These are phyloP conservation scores for Pichia cabralensis DNA, from an alignment of 805 yeast species.

Conservation along the genomic window DNA sequence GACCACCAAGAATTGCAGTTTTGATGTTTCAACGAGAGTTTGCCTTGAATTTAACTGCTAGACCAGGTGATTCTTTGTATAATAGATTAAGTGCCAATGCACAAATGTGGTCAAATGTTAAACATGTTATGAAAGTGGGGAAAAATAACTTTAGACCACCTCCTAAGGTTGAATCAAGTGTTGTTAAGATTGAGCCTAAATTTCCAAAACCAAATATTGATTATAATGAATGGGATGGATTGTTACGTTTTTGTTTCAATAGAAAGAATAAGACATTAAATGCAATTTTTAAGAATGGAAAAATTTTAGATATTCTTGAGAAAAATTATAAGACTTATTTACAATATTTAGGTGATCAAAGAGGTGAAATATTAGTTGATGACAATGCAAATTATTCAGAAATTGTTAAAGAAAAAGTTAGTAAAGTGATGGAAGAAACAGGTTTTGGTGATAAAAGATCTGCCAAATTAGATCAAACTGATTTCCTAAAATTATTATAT, in stretches of 20 bases:
- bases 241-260: slow-evolving; percentile 82
- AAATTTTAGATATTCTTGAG: slow-evolving; percentile 73
- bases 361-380: slow-evolving; percentile 38
- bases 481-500: slow-evolving; percentile 72
- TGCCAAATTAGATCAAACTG: slow-evolving; percentile 91
- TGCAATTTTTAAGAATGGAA: slow-evolving; percentile 81
- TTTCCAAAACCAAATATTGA: slow-evolving; percentile 90
- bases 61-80: slow-evolving; percentile 93
- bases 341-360: slow-evolving; percentile 35
- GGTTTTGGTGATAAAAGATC: slow-evolving; percentile 81
- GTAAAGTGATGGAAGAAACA: slow-evolving; percentile 66
- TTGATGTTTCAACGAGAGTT: slow-evolving; percentile 98
- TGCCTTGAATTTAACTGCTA: slow-evolving; percentile 84
- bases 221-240: slow-evolving; percentile 95
- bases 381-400: slow-evolving; percentile 31
- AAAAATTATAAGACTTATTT: slow-evolving; percentile 79
- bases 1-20: slow-evolving; percentile 90
- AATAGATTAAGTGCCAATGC: slow-evolving; percentile 93
- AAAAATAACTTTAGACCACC: slow-evolving; percentile 96
- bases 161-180: slow-evolving; percentile 96
- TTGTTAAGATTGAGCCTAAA: slow-evolving; percentile 87
- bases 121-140: slow-evolving; percentile 97
- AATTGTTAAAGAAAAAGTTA: slow-evolving; percentile 60
- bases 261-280: slow-evolving; percentile 88
- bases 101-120: slow-evolving; percentile 99